Base-by-base conservation (phyloP, 202 grass and related monocot genomes). In the Bolboschoenoplectus hybrid region DNA sequence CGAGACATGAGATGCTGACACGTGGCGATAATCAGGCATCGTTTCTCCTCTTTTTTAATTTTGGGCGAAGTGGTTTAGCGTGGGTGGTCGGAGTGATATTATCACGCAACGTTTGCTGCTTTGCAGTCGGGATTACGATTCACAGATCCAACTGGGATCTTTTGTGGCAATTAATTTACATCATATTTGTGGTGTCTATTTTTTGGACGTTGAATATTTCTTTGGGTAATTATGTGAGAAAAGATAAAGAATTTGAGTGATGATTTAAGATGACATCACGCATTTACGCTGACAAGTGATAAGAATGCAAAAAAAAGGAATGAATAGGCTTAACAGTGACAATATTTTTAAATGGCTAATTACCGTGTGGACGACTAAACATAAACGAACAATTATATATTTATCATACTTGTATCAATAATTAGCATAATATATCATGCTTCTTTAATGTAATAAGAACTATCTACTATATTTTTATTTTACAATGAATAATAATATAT, bases 71-170 rank as follows among this genome's bases (percentile, higher is more conserved):
- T 66, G 62, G 39, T 82, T 81, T 20, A 66, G 57, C 43, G 45
- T 83, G 50, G 81, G 62, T 63, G 60, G 60, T 63, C 56, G 17
- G n/a, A 34, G 36, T 65, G 58, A 13, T 14, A 67, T 67, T 82
- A 82, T 52, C 44, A 35, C 55, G 80, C 80, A 40, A 63, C 61
- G 2, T 80, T 55, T 41, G 56, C 34, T 63, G 50, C 43, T 67
- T 51, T 20, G 3, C 7, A 63, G 0, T 26, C 26, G 26, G 26
- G 26, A 26, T 26, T 26, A 26, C 26, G 26, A 26, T 26, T 26
- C 26, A 11, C 2, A 26, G 80, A 65, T 12, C 60, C n/a, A 65
- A 14, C n/a, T 49, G 16, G 43, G 79, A 82, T 82, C 40, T 17
- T 82, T 40, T 82, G 32, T 82, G 58, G 58, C 41, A 44, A 51